A percentile compares a stretch with the other conserved stretches of the same genome.
Evolutionary conservation across 257 asterid genomes (phyloP).

Genomic region (Nicotiana sylvestris): DNA sequence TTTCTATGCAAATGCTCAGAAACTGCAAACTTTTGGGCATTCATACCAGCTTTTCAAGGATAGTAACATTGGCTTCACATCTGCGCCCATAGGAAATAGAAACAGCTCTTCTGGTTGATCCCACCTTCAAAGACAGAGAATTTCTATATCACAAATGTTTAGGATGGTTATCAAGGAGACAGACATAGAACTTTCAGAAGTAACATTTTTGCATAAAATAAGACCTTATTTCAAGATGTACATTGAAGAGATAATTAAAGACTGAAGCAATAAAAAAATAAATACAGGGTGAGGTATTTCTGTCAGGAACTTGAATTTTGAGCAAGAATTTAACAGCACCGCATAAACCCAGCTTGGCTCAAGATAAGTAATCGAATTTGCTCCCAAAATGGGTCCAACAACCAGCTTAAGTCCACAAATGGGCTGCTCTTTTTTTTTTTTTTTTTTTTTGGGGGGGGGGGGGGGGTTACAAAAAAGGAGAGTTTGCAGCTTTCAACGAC

Average conservation of each 20-base stretch:
- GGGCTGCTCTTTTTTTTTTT: too few relatives aligned
- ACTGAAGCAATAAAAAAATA: too few relatives aligned
- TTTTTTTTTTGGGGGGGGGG: too few relatives aligned
- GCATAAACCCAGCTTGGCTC: too few relatives aligned
- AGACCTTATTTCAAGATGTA: not conserved
- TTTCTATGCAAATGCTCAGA: not conserved
- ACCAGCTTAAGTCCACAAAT: too few relatives aligned
- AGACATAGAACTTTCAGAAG: not conserved
- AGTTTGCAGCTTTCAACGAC: too few relatives aligned
- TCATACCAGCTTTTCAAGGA: conserved; percentile 78
- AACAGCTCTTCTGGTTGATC: conserved; percentile 81
- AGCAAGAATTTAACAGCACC: too few relatives aligned
- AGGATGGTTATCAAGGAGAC: not conserved
- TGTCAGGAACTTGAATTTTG: too few relatives aligned
- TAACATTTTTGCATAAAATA: not conserved
- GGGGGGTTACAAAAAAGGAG: too few relatives aligned
- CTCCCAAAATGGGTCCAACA: too few relatives aligned
- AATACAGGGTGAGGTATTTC: too few relatives aligned
- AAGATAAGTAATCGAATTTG: too few relatives aligned
- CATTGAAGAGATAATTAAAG: not conserved
- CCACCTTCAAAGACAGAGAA: conserved; percentile 52
- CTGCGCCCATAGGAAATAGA: conserved; percentile 83
- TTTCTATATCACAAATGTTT: conserved; percentile 15
- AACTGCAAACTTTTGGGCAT: not conserved
- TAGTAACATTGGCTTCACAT: conserved; percentile 64